A percentile compares a stretch with the other conserved stretches of the same genome.
Evolutionary conservation across 805 yeast species (phyloP).

Genomic region (Kodamaea leandrae): DNA sequence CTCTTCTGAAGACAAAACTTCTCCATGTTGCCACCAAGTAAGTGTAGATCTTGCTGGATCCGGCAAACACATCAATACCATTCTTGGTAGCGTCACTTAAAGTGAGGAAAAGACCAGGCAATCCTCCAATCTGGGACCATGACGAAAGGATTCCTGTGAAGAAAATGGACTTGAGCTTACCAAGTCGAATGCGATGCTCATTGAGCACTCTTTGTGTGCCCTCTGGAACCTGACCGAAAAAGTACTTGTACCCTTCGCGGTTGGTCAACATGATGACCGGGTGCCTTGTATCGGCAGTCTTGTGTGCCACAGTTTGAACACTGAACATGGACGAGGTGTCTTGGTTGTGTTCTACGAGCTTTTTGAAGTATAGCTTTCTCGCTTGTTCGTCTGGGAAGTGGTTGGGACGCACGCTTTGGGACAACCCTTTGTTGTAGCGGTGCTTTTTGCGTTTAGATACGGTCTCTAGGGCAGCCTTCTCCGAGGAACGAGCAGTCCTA

Average conservation of each 20-base stretch:
- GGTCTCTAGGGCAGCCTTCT: too few relatives aligned
- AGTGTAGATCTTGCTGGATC: conserved; percentile 28
- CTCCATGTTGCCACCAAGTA: conserved; percentile 80
- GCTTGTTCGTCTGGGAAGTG: conserved; percentile 11
- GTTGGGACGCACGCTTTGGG: conserved; percentile 12
- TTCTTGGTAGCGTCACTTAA: conserved; percentile 73
- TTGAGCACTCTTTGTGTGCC: conserved; percentile 78
- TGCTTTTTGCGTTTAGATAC: neutral
- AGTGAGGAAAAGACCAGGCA: conserved; percentile 86
- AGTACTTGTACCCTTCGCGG: conserved; percentile 50
- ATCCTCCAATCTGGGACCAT: conserved; percentile 85
- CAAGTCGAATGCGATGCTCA: conserved; percentile 55
- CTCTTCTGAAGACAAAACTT: conserved; percentile 78
- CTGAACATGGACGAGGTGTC: conserved; percentile 14
- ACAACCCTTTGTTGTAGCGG: conserved; percentile 3
- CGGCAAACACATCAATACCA: conserved; percentile 51
- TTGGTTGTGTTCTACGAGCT: conserved; percentile 14
- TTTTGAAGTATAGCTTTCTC: conserved; percentile 9
- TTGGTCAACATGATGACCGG: conserved; percentile 55
- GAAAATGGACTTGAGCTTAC: conserved; percentile 63
- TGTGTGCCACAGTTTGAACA: conserved; percentile 32
- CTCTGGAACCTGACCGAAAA: conserved; percentile 81
- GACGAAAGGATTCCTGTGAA: conserved; percentile 66
- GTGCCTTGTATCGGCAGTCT: conserved; percentile 51
- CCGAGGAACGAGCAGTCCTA: neutral